Evolutionary conservation across 495 filamentous ascomycete genomes (phyloP), one percentile per base, ranked within the genome.

Genomic region (Neurospora intermedia): DNA sequence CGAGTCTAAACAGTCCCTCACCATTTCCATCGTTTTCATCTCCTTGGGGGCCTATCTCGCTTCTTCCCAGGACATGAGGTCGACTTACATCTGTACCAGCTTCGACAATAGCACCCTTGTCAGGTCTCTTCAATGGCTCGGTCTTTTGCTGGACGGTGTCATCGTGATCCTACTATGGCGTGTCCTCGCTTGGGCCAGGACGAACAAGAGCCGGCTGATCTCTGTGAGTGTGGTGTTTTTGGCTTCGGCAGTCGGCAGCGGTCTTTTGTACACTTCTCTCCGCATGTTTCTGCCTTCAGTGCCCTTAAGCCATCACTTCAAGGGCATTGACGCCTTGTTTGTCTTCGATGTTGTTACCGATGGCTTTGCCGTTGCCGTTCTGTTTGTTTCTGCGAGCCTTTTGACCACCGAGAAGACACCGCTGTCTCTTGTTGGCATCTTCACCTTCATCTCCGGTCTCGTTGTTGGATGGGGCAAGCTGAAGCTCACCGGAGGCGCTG

Each of bases 21-120:
- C 77, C 4, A 42, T 81, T 38, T 77, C 75, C 42, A 77, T 75
- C 16, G 7, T 81, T 8, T 39, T 80, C 13, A 75, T 86, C 69
- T 78, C 77, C 39, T 77, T 74, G 42, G 84, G 83, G 13, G 72
- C 79, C 40, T 78, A 77, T 27, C 48, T 77, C 4, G 76, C 73
- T 15, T 73, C 77, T 7, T 76, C 77, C 4, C 73, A 72, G 27
- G 72, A 76, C 31, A 45, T 73, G 59, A 72, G 70, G 43, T 86
- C 85, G 15, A 84, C 82, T 5, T 83, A 81, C 62, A 84, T 85
- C 71, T 87, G 85, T 74, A 81, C 84, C n/a, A 74, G 73, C 62
- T 62, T 77, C 23, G 83, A 83, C 39, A 72, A 72, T 23, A 73
- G 74, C 18, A 74, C 74, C 18, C 69, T 79, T 15, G 75, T 80